phyloP scores from a whole-genome alignment of 805 yeast genomes.

The Schizosaccharomyces cryophilus region DNA sequence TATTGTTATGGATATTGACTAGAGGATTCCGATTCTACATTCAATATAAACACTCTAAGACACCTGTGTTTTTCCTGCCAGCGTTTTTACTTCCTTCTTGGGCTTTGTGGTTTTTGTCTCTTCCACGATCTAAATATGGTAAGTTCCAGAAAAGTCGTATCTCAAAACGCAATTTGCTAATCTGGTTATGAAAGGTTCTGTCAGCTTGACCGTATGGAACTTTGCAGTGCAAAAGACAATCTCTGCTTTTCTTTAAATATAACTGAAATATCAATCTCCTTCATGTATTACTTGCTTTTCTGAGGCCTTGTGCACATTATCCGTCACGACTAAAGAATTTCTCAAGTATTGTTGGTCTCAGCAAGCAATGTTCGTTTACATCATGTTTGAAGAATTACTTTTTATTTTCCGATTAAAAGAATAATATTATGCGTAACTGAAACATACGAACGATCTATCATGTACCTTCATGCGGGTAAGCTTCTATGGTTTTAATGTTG shows the following conservation, averaged over 20 bases:
- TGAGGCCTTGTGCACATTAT: too few relatives aligned
- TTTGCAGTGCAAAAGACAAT: neutral
- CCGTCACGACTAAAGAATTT: too few relatives aligned
- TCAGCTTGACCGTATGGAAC: conserved; percentile 3
- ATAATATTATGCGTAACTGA: too few relatives aligned
- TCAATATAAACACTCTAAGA: conserved; percentile 28
- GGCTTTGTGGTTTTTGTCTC: conserved; percentile 31
- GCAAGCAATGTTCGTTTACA: too few relatives aligned
- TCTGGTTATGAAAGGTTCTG: neutral
- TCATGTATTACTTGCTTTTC: too few relatives aligned
- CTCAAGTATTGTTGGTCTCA: too few relatives aligned
- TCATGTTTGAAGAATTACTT: too few relatives aligned
- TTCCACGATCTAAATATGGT: conserved; percentile 30
- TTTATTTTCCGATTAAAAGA: too few relatives aligned
- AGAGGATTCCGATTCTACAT: conserved; percentile 20
- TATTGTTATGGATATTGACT: conserved; percentile 17
- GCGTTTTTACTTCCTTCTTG: conserved; percentile 28
- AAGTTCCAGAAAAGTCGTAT: neutral
- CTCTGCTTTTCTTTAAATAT: neutral
- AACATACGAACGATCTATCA: too few relatives aligned
- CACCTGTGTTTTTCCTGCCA: conserved; percentile 36
- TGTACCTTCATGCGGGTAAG: too few relatives aligned
- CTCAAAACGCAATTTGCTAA: neutral
- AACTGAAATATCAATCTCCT: too few relatives aligned
- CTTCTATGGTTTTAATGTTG: too few relatives aligned